These are phyloP conservation scores for Alternaria atra DNA, from an alignment of 2,329 filamentous ascomycete genomes.

Conservation along the genomic window DNA sequence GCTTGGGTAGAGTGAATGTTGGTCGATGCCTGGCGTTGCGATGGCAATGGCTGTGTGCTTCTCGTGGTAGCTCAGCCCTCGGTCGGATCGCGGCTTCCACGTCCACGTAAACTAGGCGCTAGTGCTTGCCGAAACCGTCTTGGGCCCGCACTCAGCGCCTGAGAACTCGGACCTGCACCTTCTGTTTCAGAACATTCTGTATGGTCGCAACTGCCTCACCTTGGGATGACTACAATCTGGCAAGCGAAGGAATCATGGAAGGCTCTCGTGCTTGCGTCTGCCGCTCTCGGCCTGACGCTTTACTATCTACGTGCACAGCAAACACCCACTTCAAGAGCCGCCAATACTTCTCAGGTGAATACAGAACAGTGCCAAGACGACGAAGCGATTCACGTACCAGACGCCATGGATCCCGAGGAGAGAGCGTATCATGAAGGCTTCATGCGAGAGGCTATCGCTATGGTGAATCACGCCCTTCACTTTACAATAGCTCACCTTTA, in stretches of 20 bases:
- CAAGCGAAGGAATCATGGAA: slow-evolving; percentile 33
- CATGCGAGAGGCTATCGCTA: slow-evolving; percentile 85
- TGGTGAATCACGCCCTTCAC: slow-evolving; percentile 65
- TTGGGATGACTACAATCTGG: slow-evolving; percentile 12
- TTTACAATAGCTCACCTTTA: slow-evolving; percentile 6
- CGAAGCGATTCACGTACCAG: slow-evolving; percentile 34
- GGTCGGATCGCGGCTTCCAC: slow-evolving; percentile 38
- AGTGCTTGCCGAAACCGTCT: slow-evolving; percentile 39
- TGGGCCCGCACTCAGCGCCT: slow-evolving; percentile 23
- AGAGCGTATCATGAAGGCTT: slow-evolving; percentile 67
- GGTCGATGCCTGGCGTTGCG: slow-evolving; percentile 34
- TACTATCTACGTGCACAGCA: slow-evolving; percentile 26
- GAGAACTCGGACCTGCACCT: slow-evolving; percentile 30
- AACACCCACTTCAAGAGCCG: slow-evolving; percentile 15
- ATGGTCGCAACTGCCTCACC: slow-evolving; percentile 31
- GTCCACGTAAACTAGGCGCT: slow-evolving; percentile 44
- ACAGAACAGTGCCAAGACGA: slow-evolving; percentile 38
- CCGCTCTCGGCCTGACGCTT: slow-evolving; percentile 33
- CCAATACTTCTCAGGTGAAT: slow-evolving; percentile 16
- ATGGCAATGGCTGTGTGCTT: slow-evolving; percentile 16
- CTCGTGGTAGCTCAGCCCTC: slow-evolving; percentile 27
- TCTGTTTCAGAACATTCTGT: slow-evolving; percentile 29
- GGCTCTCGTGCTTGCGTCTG: slow-evolving; percentile 28
- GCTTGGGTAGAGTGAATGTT: slow-evolving; percentile 14
- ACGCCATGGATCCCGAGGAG: slow-evolving; percentile 48